Evolutionary conservation across 2,329 filamentous ascomycete species (phyloP), one percentile per base, ranked within the genome.

Genomic region (Tothia fuscella): DNA sequence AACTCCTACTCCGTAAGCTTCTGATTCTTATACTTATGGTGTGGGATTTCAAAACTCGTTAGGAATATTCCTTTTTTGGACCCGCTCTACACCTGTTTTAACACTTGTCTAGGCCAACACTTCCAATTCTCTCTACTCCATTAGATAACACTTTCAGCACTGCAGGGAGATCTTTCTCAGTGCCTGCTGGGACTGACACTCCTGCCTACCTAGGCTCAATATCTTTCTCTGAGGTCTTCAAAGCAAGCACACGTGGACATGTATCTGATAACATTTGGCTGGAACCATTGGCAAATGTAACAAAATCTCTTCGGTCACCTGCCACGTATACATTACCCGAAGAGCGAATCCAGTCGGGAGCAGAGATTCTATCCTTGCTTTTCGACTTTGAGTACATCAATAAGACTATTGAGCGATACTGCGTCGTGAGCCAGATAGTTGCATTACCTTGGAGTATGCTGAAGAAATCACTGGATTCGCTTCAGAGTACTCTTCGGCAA

Each of bases 191-290:
- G 16, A 31, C 17, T 2, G 17, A 41, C 21, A 13, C 29, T 10
- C 39, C 39, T 13, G 39, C 29, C 3, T 41, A 32, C n/a, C 30
- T 41, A 10, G 39, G 39, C 31, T 31, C 26, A 12, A 31, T 31
- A 19, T 31, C 25, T 9, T 41, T 41, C 21, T 33, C 29, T 24
- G 39, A 41, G 20, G 30, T 41, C 29, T 41, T 29, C 17, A 41
- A 41, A 6, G 35, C 35, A 17, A 25, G 22, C n/a, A 34, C 31
- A 7, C 31, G 13, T 16, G 39, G 39, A 17, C 39, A 41, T 35
- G 30, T 20, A 16, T 41, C 39, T n/a, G 39, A 41, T 13, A 41
- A 41, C 34, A 31, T 41, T 16, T 41, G 39, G 39, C 39, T 41
- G n/a, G 30, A 24, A 9, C 21, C 19, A 24, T 24, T 34, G 13